Evolutionary conservation across 305 asterid species (phyloP).

Genomic region (Withania somnifera): DNA sequence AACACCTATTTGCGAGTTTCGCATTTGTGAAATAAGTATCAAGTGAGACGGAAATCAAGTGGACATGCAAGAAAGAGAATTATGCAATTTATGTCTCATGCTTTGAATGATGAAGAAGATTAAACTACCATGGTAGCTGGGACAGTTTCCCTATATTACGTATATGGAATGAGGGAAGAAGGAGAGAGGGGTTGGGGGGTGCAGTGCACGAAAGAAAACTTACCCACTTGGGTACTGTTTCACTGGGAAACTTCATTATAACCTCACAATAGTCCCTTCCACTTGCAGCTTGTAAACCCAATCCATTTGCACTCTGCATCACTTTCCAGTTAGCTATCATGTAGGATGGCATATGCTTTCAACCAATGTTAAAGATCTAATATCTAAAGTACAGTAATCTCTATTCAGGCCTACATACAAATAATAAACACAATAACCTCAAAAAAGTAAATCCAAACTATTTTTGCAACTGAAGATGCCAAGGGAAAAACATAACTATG

Average conservation of each 20-base stretch:
- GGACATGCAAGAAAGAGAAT: background rate
- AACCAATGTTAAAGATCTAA: background rate
- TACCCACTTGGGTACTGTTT: conserved; percentile 91
- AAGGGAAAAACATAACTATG: background rate
- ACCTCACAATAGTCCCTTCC: conserved; percentile 64
- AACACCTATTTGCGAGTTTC: background rate
- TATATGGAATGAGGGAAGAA: background rate
- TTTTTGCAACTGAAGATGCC: background rate
- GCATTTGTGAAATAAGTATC: background rate
- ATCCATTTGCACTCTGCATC: conserved; percentile 85
- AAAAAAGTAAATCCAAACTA: background rate
- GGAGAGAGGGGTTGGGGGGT: background rate
- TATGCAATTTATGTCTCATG: background rate
- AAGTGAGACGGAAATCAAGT: background rate
- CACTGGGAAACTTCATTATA: conserved; percentile 51
- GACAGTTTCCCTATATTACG: background rate
- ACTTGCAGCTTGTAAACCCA: conserved; percentile 71
- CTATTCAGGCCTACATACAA: background rate
- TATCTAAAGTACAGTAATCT: background rate
- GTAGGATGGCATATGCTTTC: background rate
- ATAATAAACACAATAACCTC: background rate
- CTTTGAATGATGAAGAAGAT: background rate
- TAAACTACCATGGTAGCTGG: background rate
- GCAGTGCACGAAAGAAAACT: conserved; percentile 9
- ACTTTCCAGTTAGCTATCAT: background rate